phyloP scores from a whole-genome alignment of 345 rosid genomes.

The Linum lewisii region DNA sequence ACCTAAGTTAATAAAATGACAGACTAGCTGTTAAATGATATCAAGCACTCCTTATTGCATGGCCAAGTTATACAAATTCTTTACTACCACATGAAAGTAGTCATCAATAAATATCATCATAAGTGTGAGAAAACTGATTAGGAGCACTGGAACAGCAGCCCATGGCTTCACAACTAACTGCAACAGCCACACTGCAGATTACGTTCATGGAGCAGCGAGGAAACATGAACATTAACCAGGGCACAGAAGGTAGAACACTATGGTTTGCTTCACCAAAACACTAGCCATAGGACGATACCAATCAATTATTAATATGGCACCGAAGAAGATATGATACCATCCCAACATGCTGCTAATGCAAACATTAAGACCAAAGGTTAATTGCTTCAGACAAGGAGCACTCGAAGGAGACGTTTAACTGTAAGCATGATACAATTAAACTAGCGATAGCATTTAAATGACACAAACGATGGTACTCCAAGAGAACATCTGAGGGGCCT shows the following conservation, averaged over 20 bases:
- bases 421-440: neutral
- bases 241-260: neutral
- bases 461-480: neutral
- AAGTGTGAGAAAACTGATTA: too few relatives aligned
- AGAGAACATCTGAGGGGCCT: neutral
- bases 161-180: neutral
- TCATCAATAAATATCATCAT: neutral
- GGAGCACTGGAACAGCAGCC: neutral
- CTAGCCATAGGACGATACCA: neutral
- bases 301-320: neutral
- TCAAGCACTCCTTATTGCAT: neutral
- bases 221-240: too few relatives aligned
- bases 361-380: too few relatives aligned
- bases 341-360: neutral
- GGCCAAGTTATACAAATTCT: neutral
- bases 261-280: neutral
- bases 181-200: neutral
- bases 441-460: neutral
- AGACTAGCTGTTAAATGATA: constrained; percentile 2
- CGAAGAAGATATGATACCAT: neutral
- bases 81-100: neutral
- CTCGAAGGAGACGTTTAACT: too few relatives aligned
- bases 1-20: constrained; percentile 34
- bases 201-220: neutral
- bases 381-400: too few relatives aligned